Conservation (phyloP, 352 stramenopile species). For the Phytophthora multivora region DNA sequence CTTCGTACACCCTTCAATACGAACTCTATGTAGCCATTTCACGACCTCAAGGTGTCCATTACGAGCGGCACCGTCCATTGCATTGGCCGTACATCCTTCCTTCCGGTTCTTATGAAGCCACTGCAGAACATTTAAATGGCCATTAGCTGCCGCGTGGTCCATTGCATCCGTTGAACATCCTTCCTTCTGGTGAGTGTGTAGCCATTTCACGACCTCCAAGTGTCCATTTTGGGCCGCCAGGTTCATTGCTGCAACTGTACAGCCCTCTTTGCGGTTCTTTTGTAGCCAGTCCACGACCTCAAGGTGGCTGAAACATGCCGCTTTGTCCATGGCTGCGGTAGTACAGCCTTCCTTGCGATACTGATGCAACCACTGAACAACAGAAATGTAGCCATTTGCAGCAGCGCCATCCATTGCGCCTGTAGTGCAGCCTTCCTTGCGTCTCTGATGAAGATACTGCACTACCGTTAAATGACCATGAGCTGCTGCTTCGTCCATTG, state of each 20-base stretch:
- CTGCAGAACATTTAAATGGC: slow-evolving; percentile 24
- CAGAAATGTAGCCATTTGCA: slow-evolving; percentile 29
- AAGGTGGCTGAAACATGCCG: slow-evolving; percentile 19
- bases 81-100: slow-evolving; percentile 28
- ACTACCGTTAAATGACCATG: slow-evolving; percentile 30
- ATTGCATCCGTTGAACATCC: slow-evolving; percentile 25
- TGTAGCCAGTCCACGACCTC: slow-evolving; percentile 35
- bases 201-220: slow-evolving; percentile 25
- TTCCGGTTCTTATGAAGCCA: slow-evolving; percentile 27
- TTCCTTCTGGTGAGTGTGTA: slow-evolving; percentile 24
- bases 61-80: slow-evolving; percentile 27
- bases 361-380: slow-evolving; percentile 34
- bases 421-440: slow-evolving; percentile 35
- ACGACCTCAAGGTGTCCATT: slow-evolving; percentile 25
- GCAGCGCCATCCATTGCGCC: slow-evolving; percentile 33
- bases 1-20: slow-evolving; percentile 27
- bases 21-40: slow-evolving; percentile 21
- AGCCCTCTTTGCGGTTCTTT: slow-evolving; percentile 27
- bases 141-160: slow-evolving; percentile 28
- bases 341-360: slow-evolving; percentile 34
- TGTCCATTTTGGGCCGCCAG: slow-evolving; percentile 25
- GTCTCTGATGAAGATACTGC: slow-evolving; percentile 28
- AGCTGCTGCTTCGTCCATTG: slow-evolving; percentile 37
- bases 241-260: slow-evolving; percentile 31
- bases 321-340: slow-evolving; percentile 28